phyloP scores from a whole-genome alignment of 2,329 filamentous ascomycete genomes.

The Penicillium sp. region DNA sequence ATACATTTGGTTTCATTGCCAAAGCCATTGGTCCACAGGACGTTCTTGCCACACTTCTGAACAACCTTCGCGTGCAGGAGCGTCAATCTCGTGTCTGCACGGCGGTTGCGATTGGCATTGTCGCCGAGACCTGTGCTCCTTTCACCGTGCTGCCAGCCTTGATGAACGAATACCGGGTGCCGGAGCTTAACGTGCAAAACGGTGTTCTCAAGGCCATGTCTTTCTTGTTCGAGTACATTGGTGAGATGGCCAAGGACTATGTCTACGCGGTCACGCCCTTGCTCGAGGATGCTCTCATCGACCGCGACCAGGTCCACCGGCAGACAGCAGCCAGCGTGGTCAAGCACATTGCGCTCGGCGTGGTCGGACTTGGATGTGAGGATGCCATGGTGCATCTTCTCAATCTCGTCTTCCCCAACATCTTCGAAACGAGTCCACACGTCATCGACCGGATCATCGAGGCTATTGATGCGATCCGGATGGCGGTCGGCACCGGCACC shows the following conservation, averaged over 20 bases:
- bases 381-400: constrained; percentile 97
- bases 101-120: constrained; percentile 95
- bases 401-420: constrained; percentile 90
- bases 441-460: constrained; percentile 98
- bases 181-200: constrained; percentile 97
- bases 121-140: constrained; percentile 94
- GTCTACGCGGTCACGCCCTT: constrained; percentile 96
- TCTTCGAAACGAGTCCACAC: constrained; percentile 96
- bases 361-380: constrained; percentile 95
- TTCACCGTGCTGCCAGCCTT: constrained; percentile 97
- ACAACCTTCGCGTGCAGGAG: constrained; percentile 95
- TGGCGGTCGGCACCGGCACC: constrained; percentile 84
- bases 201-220: constrained; percentile 94
- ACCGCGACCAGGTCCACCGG: constrained; percentile 94
- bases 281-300: constrained; percentile 93
- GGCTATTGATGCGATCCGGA: constrained; percentile 90
- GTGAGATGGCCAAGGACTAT: constrained; percentile 99
- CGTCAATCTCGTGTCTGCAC: constrained; percentile 98
- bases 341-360: constrained; percentile 94
- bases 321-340: constrained; percentile 95
- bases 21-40: constrained; percentile 98
- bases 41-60: constrained; percentile 87
- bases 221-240: constrained; percentile 98
- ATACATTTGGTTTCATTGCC: constrained; percentile 98
- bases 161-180: constrained; percentile 99